phyloP scores from a whole-genome alignment of 192 early-diverging fungal species.

The Podila epicladia region DNA sequence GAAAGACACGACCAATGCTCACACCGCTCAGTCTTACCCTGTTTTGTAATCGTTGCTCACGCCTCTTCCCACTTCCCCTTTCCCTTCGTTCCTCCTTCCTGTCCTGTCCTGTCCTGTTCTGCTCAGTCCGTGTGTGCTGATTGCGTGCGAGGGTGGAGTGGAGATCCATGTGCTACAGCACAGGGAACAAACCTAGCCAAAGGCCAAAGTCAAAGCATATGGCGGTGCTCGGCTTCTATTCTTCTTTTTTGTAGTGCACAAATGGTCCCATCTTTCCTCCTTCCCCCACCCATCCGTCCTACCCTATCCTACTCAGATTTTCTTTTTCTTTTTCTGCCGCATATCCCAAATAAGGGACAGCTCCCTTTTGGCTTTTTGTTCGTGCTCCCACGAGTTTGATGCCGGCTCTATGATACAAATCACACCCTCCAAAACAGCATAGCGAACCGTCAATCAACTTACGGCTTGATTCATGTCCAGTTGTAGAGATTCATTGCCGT shows the following conservation, averaged over 20 bases:
- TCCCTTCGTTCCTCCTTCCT: neutral
- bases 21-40: neutral
- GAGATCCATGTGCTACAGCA: neutral
- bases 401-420: neutral
- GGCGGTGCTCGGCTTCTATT: too few species aligned
- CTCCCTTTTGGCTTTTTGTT: slow-evolving; percentile 66
- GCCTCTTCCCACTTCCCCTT: neutral
- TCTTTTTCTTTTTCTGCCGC: neutral
- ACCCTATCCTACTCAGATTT: neutral
- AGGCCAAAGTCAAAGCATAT: too few species aligned
- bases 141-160: neutral
- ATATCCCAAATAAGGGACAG: slow-evolving; percentile 53
- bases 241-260: too few species aligned
- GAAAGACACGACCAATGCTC: neutral
- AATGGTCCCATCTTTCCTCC: too few species aligned
- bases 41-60: neutral
- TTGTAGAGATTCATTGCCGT: slow-evolving; percentile 40
- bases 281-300: neutral
- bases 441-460: slow-evolving; percentile 4
- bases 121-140: neutral
- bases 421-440: neutral
- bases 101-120: neutral
- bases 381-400: neutral
- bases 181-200: too few species aligned
- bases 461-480: slow-evolving; percentile 47